These are phyloP conservation scores for Paraphoma chrysanthemicola DNA, from an alignment of 2,329 filamentous ascomycete species.

Conservation along the genomic window DNA sequence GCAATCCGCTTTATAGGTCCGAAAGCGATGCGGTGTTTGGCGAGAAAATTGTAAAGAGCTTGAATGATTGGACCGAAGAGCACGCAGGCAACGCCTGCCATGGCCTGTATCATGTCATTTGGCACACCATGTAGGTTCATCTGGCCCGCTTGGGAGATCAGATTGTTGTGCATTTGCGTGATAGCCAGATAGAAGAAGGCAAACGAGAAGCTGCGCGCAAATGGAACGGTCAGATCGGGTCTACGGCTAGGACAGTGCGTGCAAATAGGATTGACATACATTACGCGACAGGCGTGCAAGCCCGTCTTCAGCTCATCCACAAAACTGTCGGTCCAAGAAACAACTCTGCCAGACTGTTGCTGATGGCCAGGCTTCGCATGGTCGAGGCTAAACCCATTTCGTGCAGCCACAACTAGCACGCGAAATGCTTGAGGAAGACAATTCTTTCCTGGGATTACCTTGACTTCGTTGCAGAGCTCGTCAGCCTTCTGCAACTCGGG, in stretches of 20 bases:
- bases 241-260: not conserved
- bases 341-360: constrained; percentile 1
- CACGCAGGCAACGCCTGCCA: constrained; percentile 25
- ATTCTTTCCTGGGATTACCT: not conserved
- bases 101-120: constrained; percentile 35
- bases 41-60: constrained; percentile 24
- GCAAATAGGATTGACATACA: constrained; percentile 10
- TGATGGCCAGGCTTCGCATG: constrained; percentile 18
- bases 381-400: constrained; percentile 21
- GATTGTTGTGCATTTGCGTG: constrained; percentile 40
- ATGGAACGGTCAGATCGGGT: not conserved
- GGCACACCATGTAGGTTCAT: constrained; percentile 35
- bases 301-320: constrained; percentile 28
- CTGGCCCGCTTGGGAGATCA: constrained; percentile 36
- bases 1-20: constrained; percentile 30
- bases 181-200: constrained; percentile 34
- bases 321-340: constrained; percentile 24
- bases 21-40: constrained; percentile 18
- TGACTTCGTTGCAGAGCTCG: not conserved
- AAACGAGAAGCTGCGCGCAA: constrained; percentile 26
- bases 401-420: constrained; percentile 8
- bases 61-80: constrained; percentile 32
- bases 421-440: constrained; percentile 4
- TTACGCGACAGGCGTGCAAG: constrained; percentile 26
- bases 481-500: not conserved